phyloP scores from a whole-genome alignment of 31 red algal genomes.

The Asparagopsis taxiformis region DNA sequence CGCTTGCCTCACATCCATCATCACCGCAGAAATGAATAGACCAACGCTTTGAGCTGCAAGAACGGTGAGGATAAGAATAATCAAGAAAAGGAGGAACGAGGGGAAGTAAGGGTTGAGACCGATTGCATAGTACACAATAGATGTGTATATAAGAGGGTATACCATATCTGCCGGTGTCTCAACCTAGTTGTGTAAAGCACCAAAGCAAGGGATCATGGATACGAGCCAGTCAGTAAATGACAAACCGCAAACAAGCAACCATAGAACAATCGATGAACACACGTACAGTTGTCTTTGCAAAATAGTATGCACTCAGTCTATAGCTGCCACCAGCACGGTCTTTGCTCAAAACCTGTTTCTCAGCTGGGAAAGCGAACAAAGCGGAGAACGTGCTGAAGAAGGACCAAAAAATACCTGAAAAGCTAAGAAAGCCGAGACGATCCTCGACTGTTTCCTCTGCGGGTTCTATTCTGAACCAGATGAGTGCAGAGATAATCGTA shows the following conservation, averaged over 20 bases:
- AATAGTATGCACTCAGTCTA: slow-evolving; percentile 91
- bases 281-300: slow-evolving; percentile 82
- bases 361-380: slow-evolving; percentile 81
- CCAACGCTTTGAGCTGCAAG: slow-evolving; percentile 82
- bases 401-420: slow-evolving; percentile 75
- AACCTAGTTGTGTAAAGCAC: slow-evolving; percentile 9
- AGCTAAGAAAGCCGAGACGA: slow-evolving; percentile 67
- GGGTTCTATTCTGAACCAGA: slow-evolving; percentile 68
- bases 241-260: background rate
- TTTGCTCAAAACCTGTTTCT: slow-evolving; percentile 86
- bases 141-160: slow-evolving; percentile 63
- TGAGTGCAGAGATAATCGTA: slow-evolving; percentile 47
- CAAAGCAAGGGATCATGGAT: no score
- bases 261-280: background rate
- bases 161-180: slow-evolving; percentile 86
- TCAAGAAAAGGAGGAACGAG: slow-evolving; percentile 58
- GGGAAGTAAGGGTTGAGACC: slow-evolving; percentile 53
- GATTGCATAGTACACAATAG: slow-evolving; percentile 67
- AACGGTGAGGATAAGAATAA: slow-evolving; percentile 50
- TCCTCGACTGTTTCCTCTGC: slow-evolving; percentile 69
- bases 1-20: slow-evolving; percentile 83
- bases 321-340: slow-evolving; percentile 87
- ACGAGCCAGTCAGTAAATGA: no score
- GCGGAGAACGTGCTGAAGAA: slow-evolving; percentile 84
- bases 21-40: slow-evolving; percentile 64